Conservation (phyloP, 139 green algal genomes). For the Chlorella sp. region DNA sequence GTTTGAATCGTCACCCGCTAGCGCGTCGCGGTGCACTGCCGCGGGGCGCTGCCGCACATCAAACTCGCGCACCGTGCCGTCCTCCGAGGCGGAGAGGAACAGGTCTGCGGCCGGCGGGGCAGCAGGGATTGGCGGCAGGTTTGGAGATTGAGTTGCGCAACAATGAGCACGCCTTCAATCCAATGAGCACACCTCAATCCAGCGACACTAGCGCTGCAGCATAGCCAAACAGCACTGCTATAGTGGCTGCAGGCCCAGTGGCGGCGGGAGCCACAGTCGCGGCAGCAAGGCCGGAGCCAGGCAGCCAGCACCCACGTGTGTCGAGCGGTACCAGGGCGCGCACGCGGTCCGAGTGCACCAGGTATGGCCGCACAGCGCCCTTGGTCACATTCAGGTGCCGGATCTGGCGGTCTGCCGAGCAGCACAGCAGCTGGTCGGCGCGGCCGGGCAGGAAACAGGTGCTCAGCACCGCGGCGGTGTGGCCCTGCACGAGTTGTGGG, state of each 20-base stretch:
- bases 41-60: slow-evolving; percentile 31
- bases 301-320: slow-evolving; percentile 35
- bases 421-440: slow-evolving; percentile 26
- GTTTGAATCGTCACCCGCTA: slow-evolving; percentile 22
- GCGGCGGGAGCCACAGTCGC: background rate
- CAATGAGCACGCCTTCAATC: too few species aligned
- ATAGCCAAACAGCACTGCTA: too few species aligned
- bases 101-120: slow-evolving; percentile 3
- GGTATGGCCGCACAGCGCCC: slow-evolving; percentile 30
- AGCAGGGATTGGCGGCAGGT: too few species aligned
- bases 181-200: too few species aligned
- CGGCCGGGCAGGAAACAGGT: slow-evolving; percentile 27
- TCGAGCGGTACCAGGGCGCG: slow-evolving; percentile 22
- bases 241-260: background rate
- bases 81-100: slow-evolving; percentile 31
- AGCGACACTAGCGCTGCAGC: background rate
- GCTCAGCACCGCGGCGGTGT: slow-evolving; percentile 29
- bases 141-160: too few species aligned
- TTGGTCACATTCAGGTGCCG: slow-evolving; percentile 8
- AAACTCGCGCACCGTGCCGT: slow-evolving; percentile 27
- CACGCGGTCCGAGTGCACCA: slow-evolving; percentile 32
- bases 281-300: background rate
- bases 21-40: slow-evolving; percentile 9
- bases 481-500: slow-evolving; percentile 21
- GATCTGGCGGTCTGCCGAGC: slow-evolving; percentile 34